A percentile compares a stretch with the other conserved stretches of the same genome.
phyloP scores from a whole-genome alignment of 306 rosid species.

The Trifolium fragiferum region DNA sequence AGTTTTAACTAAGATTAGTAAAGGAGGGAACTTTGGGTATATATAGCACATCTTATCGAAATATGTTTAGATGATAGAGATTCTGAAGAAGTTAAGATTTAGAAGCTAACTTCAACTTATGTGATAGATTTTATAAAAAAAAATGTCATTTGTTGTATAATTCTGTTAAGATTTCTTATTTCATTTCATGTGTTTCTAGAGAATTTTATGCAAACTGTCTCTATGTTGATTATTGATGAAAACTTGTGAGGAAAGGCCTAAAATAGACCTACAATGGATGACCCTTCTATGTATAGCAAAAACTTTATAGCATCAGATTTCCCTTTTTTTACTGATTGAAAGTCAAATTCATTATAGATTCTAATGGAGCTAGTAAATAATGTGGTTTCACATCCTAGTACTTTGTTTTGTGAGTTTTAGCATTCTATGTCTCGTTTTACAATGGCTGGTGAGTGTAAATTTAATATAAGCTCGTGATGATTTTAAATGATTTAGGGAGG shows the following conservation, averaged over 20 bases:
- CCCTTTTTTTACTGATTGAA: neutral
- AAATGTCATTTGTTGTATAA: neutral
- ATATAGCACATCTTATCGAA: neutral
- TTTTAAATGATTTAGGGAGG: conserved; percentile 75
- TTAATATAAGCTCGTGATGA: conserved; percentile 10
- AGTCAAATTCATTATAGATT: conserved; percentile 10
- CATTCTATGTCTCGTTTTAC: conserved; percentile 15
- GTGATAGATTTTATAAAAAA: neutral
- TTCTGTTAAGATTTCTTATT: neutral
- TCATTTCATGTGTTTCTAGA: neutral
- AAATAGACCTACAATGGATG: neutral
- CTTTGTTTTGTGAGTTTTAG: conserved; percentile 20
- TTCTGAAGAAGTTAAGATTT: neutral
- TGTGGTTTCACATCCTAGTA: conserved; percentile 6
- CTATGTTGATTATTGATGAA: neutral
- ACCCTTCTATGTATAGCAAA: neutral
- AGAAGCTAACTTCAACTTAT: neutral
- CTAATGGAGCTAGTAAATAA: neutral
- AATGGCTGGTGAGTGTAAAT: conserved; percentile 13
- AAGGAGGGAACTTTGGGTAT: neutral
- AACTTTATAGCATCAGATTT: neutral
- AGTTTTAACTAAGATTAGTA: neutral
- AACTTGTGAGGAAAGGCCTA: neutral
- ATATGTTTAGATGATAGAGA: neutral
- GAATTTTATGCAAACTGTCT: neutral